phyloP scores from a whole-genome alignment of 306 rosid species.

The Oxytropis ochrocephala region DNA sequence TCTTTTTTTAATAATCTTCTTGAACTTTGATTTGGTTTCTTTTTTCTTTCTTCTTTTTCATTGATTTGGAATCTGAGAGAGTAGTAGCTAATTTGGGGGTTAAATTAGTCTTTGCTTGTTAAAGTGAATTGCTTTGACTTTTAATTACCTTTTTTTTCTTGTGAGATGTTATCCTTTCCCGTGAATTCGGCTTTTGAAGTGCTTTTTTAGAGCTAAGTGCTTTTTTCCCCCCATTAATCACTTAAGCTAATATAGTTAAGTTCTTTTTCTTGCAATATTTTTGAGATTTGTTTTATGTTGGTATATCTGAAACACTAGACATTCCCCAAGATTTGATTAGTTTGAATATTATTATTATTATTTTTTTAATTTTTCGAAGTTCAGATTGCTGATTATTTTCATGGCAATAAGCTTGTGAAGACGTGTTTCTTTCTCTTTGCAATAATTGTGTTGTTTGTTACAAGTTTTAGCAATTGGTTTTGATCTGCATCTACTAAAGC shows the following conservation, averaged over 20 bases:
- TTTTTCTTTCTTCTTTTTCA: background rate
- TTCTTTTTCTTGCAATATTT: background rate
- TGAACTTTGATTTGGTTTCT: background rate
- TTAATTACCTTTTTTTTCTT: background rate
- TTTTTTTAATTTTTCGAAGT: background rate
- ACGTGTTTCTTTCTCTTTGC: background rate
- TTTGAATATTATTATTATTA: background rate
- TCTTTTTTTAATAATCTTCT: background rate
- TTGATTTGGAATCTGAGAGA: background rate
- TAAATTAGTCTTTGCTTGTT: constrained; percentile 20
- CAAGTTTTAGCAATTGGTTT: background rate
- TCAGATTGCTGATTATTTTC: background rate
- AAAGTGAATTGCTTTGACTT: constrained; percentile 30
- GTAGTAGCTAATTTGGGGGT: background rate
- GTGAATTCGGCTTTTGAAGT: constrained; percentile 11
- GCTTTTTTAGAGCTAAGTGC: background rate
- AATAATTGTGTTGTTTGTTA: background rate
- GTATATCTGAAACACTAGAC: background rate
- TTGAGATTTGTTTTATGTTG: background rate
- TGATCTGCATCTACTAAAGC: background rate
- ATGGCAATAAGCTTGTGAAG: background rate
- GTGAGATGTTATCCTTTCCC: constrained; percentile 4
- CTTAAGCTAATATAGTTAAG: constrained; percentile 5
- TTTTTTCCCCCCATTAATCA: background rate
- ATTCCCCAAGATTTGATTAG: background rate